Percentiles rank a stretch among this genome's conserved stretches.
Evolutionary conservation across 306 rosid species (phyloP).

Genomic region (Astragalus glycyphyllos): DNA sequence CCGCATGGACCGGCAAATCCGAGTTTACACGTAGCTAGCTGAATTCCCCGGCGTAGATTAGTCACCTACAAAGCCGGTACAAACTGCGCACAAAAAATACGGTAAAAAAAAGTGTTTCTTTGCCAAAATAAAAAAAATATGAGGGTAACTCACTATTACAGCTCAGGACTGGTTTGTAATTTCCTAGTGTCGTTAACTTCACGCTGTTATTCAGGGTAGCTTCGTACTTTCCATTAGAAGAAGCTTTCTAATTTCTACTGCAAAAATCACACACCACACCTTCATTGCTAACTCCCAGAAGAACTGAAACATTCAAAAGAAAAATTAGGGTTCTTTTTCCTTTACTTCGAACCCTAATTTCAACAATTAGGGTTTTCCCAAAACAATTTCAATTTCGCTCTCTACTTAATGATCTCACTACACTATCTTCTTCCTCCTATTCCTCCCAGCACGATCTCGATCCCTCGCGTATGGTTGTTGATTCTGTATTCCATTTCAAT

Average conservation of each 20-base stretch:
- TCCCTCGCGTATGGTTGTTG: slow-evolving; percentile 5
- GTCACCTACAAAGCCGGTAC: no score
- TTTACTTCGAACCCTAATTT: slow-evolving; percentile 38
- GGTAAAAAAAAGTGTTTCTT: no score
- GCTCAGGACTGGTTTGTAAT: not conserved
- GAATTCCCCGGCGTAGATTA: no score
- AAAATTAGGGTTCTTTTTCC: slow-evolving; percentile 40
- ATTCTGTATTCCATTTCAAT: slow-evolving; percentile 22
- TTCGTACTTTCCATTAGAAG: not conserved
- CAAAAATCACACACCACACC: not conserved
- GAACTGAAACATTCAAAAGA: no score
- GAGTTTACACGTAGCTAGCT: no score
- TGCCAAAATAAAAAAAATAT: no score
- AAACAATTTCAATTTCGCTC: slow-evolving; percentile 7
- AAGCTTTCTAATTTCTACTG: not conserved
- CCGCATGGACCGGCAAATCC: no score
- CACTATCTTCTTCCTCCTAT: not conserved
- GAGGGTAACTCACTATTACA: no score
- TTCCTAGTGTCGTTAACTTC: not conserved
- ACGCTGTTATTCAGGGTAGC: not conserved
- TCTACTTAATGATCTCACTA: slow-evolving; percentile 39
- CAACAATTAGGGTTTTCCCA: slow-evolving; percentile 30
- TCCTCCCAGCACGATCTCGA: not conserved
- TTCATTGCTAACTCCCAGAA: not conserved
- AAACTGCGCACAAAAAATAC: no score